Base-by-base conservation (phyloP, 306 rosid genomes). In the Astragalus glycyphyllos region DNA sequence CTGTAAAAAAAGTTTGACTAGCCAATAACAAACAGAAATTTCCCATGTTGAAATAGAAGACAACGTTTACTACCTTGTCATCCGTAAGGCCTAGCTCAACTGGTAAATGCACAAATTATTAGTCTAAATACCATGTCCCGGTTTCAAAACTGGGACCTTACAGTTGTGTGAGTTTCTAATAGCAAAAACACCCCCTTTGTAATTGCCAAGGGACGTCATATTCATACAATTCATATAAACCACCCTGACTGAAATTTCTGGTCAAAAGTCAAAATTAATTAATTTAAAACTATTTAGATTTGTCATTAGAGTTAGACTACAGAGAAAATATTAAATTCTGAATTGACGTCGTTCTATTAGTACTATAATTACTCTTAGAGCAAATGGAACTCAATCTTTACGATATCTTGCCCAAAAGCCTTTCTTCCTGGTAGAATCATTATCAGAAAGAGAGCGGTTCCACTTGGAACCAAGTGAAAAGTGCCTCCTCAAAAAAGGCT, bases 361-460 rank as follows among this genome's bases (percentile, higher is more conserved):
- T 46, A 38, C 81, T 63, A 69, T 57, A 62, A 72, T 65, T 54
- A 60, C 72, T 66, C 78, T 73, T 75, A 65, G 54, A 67, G 71
- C 68, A 34, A 47, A 61, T 50, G 15, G 69, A 37, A 69, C 69
- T 85, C 83, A 84, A 68, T 82, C 87, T 80, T 79, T 80, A 11
- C 86, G 84, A 64, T 87, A 78, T 81, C 89, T 85, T 9, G 89
- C 86, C 96, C 92, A 89, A 55, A 89, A 87, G 70, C 92, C 85
- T 73, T 85, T 87, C 85, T 83, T 89, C 86, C 87, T 82, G 35
- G 82, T 77, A 9, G 87, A 75, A 71, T 87, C 92, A 63, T 80
- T 85, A 77, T 82, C 92, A 3, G 87, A 80, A 65, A 85, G 45
- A 11, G 92, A 76, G 58, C 89, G 78, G 69, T 74, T 80, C 87